Evolutionary conservation across 495 filamentous ascomycete species (phyloP).

Genomic region (Daldinia loculata): DNA sequence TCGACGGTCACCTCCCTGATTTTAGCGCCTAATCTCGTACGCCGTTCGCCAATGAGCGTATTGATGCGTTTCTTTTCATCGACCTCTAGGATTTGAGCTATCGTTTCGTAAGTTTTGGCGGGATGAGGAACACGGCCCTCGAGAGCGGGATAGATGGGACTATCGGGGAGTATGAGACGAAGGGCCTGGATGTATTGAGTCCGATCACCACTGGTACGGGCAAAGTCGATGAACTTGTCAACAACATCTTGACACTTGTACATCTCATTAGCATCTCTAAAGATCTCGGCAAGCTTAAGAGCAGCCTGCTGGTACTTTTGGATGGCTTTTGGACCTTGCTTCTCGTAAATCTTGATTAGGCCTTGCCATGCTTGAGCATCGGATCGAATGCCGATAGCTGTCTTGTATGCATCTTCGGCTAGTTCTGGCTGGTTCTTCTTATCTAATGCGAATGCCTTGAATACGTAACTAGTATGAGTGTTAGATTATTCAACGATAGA

Average conservation of each 20-base stretch:
- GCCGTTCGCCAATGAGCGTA: constrained; percentile 84
- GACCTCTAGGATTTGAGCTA: constrained; percentile 84
- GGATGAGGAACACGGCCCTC: constrained; percentile 88
- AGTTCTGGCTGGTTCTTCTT: constrained; percentile 74
- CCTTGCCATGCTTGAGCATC: constrained; percentile 86
- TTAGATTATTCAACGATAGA: constrained; percentile 16
- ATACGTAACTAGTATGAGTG: constrained; percentile 68
- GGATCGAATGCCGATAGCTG: constrained; percentile 68
- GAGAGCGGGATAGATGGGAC: constrained; percentile 78
- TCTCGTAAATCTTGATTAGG: constrained; percentile 84
- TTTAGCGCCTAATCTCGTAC: constrained; percentile 86
- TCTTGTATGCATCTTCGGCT: constrained; percentile 77
- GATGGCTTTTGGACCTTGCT: constrained; percentile 71
- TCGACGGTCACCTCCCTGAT: constrained; percentile 83
- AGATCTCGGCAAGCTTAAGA: constrained; percentile 77
- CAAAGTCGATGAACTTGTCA: constrained; percentile 79
- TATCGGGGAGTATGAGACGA: constrained; percentile 76
- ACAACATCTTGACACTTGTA: constrained; percentile 79
- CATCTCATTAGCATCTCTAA: constrained; percentile 68
- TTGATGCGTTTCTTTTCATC: constrained; percentile 94
- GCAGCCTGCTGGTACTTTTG: constrained; percentile 77
- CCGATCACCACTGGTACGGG: constrained; percentile 73
- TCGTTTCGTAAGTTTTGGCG: constrained; percentile 77
- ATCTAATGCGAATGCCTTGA: constrained; percentile 81
- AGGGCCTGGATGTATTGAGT: constrained; percentile 76